Evolutionary conservation across 129 eudicot species (phyloP), one percentile per base, ranked within the genome.

Genomic region (Centella asiatica): DNA sequence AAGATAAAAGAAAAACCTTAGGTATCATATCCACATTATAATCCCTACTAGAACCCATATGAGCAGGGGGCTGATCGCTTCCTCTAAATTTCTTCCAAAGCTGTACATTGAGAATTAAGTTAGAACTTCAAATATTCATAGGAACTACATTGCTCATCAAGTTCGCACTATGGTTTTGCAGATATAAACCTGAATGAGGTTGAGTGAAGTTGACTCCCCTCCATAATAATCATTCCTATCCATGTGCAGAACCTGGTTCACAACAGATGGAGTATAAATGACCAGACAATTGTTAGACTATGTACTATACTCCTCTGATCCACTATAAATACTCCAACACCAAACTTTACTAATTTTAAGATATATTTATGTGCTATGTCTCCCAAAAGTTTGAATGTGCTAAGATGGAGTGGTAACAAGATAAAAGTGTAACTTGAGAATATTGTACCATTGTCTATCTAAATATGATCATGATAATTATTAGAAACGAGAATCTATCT

Each of bases 1-100:
- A 42, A 28, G 58, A 58, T 60, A 48, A 45, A n/a, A n/a, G n/a
- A n/a, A n/a, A 59, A 72, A 90, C 98, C 95, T 90, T 90, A 0
- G 95, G 98, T 62, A 90, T 72, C 98, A 90, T 90, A 81, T 90
- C 98, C 47, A 90, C 98, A 40, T 90, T 90, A 71, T 86, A 90
- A 67, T 90, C 98, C 78, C 98, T 71, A 55, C 98, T 90, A 22
- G 98, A 82, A 68, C 98, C 98, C 67, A 90, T 60, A 46, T 90
- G 85, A 55, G 94, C 78, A 62, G 98, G 98, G 75, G 98, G 98
- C 61, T 87, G 75, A 53, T 90, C 98, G 67, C 83, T 87, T 79
- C 88, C 98, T 74, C 90, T 84, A 54, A 90, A 90, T 71, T 77
- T 83, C 79, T 87, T 90, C 95, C 94, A 90, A 31, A 90, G 79